These are phyloP conservation scores for Colletotrichum sp. DNA, from an alignment of 2,329 filamentous ascomycete species.

Conservation along the genomic window DNA sequence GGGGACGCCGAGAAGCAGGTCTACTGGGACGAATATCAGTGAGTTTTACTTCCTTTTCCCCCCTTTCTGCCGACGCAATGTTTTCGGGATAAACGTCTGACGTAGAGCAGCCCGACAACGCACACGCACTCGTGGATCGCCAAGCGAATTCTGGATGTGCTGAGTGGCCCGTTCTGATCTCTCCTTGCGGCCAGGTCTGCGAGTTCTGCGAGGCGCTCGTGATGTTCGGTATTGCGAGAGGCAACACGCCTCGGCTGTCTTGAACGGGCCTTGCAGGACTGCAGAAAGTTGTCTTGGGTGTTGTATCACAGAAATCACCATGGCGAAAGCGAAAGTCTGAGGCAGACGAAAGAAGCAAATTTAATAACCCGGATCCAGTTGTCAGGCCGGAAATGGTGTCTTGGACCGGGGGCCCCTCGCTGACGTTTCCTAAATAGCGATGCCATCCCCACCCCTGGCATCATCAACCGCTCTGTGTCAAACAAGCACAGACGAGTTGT, in stretches of 20 bases:
- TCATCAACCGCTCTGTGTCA: background rate
- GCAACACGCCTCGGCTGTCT: background rate
- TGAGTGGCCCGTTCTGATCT: background rate
- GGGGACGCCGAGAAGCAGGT: background rate
- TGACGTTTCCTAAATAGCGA: background rate
- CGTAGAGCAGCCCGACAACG: constrained; percentile 3
- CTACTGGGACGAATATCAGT: constrained; percentile 20
- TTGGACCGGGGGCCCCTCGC: background rate
- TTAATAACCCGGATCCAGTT: background rate
- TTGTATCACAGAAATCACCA: background rate
- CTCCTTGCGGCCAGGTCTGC: background rate
- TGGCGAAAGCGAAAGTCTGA: background rate
- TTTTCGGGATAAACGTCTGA: background rate
- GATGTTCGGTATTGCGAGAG: background rate
- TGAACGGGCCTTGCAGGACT: background rate
- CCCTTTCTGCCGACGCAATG: background rate
- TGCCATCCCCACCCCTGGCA: background rate
- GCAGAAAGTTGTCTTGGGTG: background rate
- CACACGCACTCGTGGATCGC: constrained; percentile 17
- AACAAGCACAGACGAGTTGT: background rate
- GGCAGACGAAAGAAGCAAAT: background rate
- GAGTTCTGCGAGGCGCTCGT: background rate
- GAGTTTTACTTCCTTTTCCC: background rate
- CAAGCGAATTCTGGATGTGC: background rate
- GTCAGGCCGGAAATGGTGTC: background rate